Evolutionary conservation across 331 rosid genomes (phyloP).

Genomic region (Erythrophleum ivorense): DNA sequence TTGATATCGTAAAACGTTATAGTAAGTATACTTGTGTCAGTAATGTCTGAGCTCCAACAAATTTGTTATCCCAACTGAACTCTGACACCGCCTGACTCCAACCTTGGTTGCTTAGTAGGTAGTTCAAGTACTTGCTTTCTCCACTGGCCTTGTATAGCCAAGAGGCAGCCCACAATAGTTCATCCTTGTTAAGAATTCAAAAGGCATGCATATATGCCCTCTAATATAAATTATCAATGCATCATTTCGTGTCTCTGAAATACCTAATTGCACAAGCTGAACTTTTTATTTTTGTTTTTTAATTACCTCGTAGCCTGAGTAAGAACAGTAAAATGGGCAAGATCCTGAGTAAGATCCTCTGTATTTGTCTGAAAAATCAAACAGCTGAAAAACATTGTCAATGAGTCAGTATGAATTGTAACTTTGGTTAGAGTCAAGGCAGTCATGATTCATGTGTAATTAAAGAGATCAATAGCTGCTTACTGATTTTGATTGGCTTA

Average conservation of each 20-base stretch:
- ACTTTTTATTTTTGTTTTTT: neutral
- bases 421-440: conserved; percentile 7
- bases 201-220: neutral
- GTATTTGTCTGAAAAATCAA: conserved; percentile 78
- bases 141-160: conserved; percentile 82
- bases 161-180: conserved; percentile 84
- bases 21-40: conserved; percentile 56
- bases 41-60: conserved; percentile 82
- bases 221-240: neutral
- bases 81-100: conserved; percentile 73
- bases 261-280: neutral
- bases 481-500: conserved; percentile 66
- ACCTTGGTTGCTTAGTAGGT: conserved; percentile 62
- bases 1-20: neutral
- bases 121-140: conserved; percentile 60
- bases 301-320: conserved; percentile 81
- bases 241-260: neutral
- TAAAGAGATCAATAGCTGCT: conserved; percentile 30
- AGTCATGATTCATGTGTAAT: neutral
- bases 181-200: conserved; percentile 60
- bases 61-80: conserved; percentile 94
- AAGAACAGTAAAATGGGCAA: conserved; percentile 94
- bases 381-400: conserved; percentile 56
- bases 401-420: neutral
- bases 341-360: conserved; percentile 77